A percentile compares a stretch with the other conserved stretches of the same genome.
Evolutionary conservation across 2,329 filamentous ascomycete genomes (phyloP).

Genomic region (Tympanopsis confertula): DNA sequence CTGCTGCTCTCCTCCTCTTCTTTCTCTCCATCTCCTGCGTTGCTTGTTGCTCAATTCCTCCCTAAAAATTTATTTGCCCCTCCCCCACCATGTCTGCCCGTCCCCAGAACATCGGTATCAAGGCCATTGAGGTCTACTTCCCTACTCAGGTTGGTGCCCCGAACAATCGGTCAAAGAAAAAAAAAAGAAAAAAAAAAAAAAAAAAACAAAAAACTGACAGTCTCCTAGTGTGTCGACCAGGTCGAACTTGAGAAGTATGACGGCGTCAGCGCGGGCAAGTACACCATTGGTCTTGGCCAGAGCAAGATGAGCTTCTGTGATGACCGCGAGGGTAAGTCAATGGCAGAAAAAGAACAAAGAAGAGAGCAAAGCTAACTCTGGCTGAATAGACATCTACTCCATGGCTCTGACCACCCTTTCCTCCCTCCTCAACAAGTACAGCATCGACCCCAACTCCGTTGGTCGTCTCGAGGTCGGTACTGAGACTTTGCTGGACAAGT

Average conservation of each 20-base stretch:
- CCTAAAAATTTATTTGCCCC: slow-evolving; percentile 2
- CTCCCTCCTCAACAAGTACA: slow-evolving; percentile 72
- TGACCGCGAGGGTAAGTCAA: slow-evolving; percentile 43
- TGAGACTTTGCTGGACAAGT: slow-evolving; percentile 79
- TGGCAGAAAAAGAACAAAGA: neutral
- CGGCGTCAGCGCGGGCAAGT: slow-evolving; percentile 46
- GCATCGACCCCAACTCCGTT: slow-evolving; percentile 66
- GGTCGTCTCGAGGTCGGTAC: slow-evolving; percentile 77
- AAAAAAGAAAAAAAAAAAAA: neutral
- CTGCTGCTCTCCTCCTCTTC: neutral
- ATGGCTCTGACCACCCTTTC: slow-evolving; percentile 68
- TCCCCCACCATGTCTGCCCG: slow-evolving; percentile 51
- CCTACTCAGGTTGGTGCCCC: slow-evolving; percentile 61
- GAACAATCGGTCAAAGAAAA: neutral
- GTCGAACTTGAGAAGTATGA: slow-evolving; percentile 49
- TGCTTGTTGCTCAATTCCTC: slow-evolving; percentile 12
- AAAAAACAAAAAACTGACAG: too few species aligned
- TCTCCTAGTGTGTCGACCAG: slow-evolving; percentile 49
- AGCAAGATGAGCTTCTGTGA: slow-evolving; percentile 56
- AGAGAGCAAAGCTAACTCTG: neutral
- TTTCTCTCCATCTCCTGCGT: neutral
- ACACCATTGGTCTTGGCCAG: slow-evolving; percentile 52
- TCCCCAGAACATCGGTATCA: slow-evolving; percentile 82
- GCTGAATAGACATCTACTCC: slow-evolving; percentile 67
- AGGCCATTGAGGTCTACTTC: slow-evolving; percentile 85